Conservation (phyloP, 805 yeast species). For the Barnettozyma sucrosica region DNA sequence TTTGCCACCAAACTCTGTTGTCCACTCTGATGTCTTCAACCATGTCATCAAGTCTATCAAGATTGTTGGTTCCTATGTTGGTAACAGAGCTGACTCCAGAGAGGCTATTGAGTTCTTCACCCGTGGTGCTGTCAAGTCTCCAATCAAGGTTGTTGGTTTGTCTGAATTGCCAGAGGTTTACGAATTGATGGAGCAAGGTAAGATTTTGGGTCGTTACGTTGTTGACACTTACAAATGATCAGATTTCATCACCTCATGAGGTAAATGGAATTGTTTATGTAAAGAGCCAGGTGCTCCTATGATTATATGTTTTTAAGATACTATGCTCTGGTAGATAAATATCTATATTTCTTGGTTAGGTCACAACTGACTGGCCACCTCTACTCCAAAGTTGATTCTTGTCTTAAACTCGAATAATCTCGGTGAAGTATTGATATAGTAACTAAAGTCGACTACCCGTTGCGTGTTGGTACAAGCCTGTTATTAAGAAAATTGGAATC, state of each 20-base stretch:
- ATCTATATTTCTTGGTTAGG: too few relatives aligned
- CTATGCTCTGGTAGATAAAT: too few relatives aligned
- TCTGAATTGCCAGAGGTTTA: conserved; percentile 48
- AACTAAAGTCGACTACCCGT: too few relatives aligned
- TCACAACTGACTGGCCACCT: too few relatives aligned
- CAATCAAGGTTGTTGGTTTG: conserved; percentile 53
- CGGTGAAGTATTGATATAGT: too few relatives aligned
- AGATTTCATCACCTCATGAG: neutral
- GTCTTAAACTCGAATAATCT: too few relatives aligned
- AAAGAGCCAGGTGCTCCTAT: neutral
- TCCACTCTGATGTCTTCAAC: conserved; percentile 59
- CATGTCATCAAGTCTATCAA: conserved; percentile 65
- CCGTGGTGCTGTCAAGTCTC: conserved; percentile 61
- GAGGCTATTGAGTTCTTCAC: conserved; percentile 69
- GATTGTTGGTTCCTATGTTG: conserved; percentile 79
- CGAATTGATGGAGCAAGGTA: conserved; percentile 56
- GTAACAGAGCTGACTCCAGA: conserved; percentile 79
- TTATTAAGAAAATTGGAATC: too few relatives aligned
- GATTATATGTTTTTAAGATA: neutral
- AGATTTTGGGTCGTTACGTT: conserved; percentile 59
- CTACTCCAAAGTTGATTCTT: too few relatives aligned
- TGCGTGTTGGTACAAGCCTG: too few relatives aligned
- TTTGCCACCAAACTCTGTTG: conserved; percentile 72
- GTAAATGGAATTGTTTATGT: neutral
- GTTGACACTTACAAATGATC: conserved; percentile 45